Evolutionary conservation across 163 green algal species (phyloP).

Genomic region (Trebouxia gelatinosa): DNA sequence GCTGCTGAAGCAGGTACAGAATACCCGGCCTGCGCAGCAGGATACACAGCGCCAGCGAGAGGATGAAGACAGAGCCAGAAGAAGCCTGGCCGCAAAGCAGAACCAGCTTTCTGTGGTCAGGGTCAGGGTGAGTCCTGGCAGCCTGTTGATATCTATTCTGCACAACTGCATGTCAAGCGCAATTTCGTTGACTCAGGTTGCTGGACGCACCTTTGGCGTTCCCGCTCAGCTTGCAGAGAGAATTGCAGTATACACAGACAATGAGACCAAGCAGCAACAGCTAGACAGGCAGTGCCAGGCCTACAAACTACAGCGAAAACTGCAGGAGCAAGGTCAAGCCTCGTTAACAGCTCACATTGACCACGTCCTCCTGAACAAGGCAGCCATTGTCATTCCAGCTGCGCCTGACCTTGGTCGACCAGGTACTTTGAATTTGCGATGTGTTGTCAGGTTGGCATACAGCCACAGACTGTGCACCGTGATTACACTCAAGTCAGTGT

Average conservation of each 20-base stretch:
- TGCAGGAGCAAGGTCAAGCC: not conserved
- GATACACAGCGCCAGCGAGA: not conserved
- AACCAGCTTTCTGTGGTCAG: not conserved
- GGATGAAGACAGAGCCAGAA: not conserved
- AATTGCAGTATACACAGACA: constrained; percentile 13
- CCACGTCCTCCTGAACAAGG: constrained; percentile 20
- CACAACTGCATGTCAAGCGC: not conserved
- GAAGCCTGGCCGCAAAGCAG: not conserved
- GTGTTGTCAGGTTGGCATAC: no score
- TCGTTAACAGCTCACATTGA: not conserved
- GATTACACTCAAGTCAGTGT: no score
- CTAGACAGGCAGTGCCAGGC: constrained; percentile 9
- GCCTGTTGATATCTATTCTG: not conserved
- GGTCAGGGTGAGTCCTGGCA: constrained; percentile 8
- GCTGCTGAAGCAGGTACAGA: not conserved
- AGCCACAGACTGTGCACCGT: no score
- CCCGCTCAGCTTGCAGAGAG: not conserved
- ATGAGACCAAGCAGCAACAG: constrained; percentile 22
- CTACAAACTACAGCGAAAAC: not conserved
- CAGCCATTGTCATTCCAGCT: constrained; percentile 11
- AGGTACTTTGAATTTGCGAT: no score
- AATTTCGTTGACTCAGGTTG: not conserved
- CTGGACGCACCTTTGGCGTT: not conserved
- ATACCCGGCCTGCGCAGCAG: not conserved
- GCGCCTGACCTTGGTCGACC: no score